These are phyloP conservation scores for Malbranchea cinnamomea DNA, from an alignment of 2,329 filamentous ascomycete genomes.

Conservation along the genomic window DNA sequence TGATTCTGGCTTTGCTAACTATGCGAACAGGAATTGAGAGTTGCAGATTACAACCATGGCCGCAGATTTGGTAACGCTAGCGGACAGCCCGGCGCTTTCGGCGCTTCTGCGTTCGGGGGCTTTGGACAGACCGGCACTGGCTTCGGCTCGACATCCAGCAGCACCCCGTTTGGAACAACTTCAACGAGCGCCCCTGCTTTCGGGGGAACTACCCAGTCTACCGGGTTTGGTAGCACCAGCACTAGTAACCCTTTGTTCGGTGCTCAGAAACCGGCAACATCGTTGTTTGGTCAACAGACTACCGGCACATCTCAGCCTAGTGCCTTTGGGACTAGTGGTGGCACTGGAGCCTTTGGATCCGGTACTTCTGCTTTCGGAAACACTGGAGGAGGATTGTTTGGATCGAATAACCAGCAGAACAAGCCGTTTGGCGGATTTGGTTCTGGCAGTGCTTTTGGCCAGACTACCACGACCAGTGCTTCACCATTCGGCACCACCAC, in stretches of 20 bases:
- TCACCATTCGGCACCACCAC: constrained; percentile 26
- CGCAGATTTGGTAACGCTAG: constrained; percentile 69
- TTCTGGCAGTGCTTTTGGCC: constrained; percentile 20
- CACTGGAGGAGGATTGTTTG: no score
- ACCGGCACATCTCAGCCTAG: constrained; percentile 20
- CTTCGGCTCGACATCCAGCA: constrained; percentile 29
- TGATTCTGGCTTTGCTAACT: no score
- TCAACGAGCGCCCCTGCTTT: constrained; percentile 29
- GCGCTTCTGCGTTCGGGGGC: constrained; percentile 43
- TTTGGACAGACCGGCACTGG: constrained; percentile 28
- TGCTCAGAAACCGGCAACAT: constrained; percentile 26
- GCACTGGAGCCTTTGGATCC: constrained; percentile 21
- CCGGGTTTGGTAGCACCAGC: constrained; percentile 21
- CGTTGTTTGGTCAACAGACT: constrained; percentile 21
- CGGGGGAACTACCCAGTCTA: constrained; percentile 24
- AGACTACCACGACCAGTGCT: constrained; percentile 22
- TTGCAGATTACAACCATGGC: constrained; percentile 80
- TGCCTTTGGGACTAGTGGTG: constrained; percentile 27
- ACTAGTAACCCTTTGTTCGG: constrained; percentile 29
- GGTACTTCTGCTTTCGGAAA: constrained; percentile 22
- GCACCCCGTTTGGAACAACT: constrained; percentile 25
- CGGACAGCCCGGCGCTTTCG: constrained; percentile 70
- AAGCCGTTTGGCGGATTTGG: constrained; percentile 26
- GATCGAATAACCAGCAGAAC: constrained; percentile 20
- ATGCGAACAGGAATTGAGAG: constrained; percentile 48